These are phyloP conservation scores for Tolypocladium endophyticum DNA, from an alignment of 2,329 filamentous ascomycete genomes.

Conservation along the genomic window DNA sequence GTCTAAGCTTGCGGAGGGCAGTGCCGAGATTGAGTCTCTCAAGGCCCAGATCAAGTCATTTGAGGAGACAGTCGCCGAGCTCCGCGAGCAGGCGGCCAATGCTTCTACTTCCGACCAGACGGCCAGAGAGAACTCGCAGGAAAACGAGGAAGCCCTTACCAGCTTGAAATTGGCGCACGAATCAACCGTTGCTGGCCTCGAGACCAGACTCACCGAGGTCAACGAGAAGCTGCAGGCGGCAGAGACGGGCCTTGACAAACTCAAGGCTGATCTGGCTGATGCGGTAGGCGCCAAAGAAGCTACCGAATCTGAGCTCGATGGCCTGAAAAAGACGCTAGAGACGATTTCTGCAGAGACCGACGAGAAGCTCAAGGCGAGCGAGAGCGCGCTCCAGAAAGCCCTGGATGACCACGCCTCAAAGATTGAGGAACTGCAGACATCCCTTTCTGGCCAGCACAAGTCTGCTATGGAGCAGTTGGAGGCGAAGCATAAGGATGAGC, in stretches of 20 bases:
- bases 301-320: constrained; percentile 35
- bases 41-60: constrained; percentile 45
- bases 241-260: constrained; percentile 38
- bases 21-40: constrained; percentile 45
- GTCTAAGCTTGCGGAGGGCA: constrained; percentile 45
- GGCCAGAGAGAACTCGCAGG: constrained; percentile 29
- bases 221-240: constrained; percentile 40
- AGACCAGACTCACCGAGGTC: constrained; percentile 35
- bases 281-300: constrained; percentile 38
- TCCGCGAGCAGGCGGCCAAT: constrained; percentile 39
- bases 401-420: constrained; percentile 37
- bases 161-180: constrained; percentile 39
- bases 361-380: constrained; percentile 21
- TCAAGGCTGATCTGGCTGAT: constrained; percentile 37
- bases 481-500: constrained; percentile 39
- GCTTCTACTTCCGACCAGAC: constrained; percentile 24
- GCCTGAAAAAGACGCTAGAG: constrained; percentile 41
- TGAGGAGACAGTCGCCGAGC: constrained; percentile 43
- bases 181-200: constrained; percentile 34
- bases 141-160: constrained; percentile 33
- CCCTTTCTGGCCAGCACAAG: constrained; percentile 39
- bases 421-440: constrained; percentile 38
- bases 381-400: constrained; percentile 24
- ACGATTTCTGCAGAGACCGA: constrained; percentile 20
- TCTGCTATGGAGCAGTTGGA: constrained; percentile 37